Base-by-base conservation (phyloP, 2,329 filamentous ascomycete species). In the Colletotrichum salicis region DNA sequence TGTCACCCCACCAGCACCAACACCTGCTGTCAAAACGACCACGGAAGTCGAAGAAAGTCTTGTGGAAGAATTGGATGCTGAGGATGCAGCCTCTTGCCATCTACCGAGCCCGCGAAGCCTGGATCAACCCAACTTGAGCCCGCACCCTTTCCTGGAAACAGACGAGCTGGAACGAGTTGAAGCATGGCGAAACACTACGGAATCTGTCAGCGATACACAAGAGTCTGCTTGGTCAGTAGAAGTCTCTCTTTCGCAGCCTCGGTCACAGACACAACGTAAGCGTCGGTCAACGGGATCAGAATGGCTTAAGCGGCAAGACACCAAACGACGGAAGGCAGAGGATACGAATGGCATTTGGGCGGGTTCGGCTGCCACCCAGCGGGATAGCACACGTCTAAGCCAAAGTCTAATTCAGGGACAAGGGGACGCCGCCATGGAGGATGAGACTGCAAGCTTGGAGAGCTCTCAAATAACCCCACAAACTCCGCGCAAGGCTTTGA, bases 61-160 rank as follows among this genome's bases (percentile, higher is more conserved):
- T 37, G 51, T 67, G 33, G 58, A 73, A 29, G 52, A 54, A 3
- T 29, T 19, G 15, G 22, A 63, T 10, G 31, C 45, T 15, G 62
- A 64, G n/a, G 59, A 62, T 19, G 56, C 60, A 15, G 61, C 60
- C 5, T 64, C 64, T 27, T 85, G 82, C 68, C 82, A 85, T 71
- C 77, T 86, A 11, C 84, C 84, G 3, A 83, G 82, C 60, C 82
- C 82, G 4, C 79, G 82, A 71, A 83, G 82, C 71, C 77, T 83
- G 66, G 80, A 82, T 74, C 81, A 82, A 74, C 76, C 75, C 48
- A 73, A 76, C 24, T 73, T 72, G 12, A 76, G 77, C 45, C 29
- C 71, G 5, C 79, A 81, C 65, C 77, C 77, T 1, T 82, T 76
- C 29, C 70, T 82, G 5, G 76, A 79, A 54, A 74, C 77, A 4